Percentiles rank a stretch among this genome's conserved stretches.
Evolutionary conservation across 192 early-diverging fungal species (phyloP).

Genomic region (Mortierella alpina): DNA sequence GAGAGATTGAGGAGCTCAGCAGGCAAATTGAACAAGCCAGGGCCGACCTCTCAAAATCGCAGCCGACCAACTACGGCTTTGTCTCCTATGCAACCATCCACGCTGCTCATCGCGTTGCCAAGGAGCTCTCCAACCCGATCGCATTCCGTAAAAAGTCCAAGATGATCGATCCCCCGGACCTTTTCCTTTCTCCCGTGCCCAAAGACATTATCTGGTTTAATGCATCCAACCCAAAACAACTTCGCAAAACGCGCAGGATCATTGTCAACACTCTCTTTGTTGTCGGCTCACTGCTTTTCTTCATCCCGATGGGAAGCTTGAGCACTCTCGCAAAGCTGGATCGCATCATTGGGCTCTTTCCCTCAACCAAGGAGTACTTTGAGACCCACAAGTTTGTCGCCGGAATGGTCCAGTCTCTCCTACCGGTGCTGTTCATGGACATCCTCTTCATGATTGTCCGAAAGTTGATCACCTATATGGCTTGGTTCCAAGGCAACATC

Average conservation of each 20-base stretch:
- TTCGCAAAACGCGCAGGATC: conserved; percentile 56
- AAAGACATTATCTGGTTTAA: conserved; percentile 85
- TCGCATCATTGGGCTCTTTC: conserved; percentile 67
- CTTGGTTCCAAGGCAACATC: conserved; percentile 75
- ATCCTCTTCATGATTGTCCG: conserved; percentile 75
- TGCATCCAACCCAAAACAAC: conserved; percentile 63
- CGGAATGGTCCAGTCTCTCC: conserved; percentile 70
- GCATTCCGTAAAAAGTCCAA: conserved; percentile 17
- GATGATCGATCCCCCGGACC: conserved; percentile 44
- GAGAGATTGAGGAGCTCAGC: conserved; percentile 67
- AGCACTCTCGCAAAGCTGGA: conserved; percentile 69
- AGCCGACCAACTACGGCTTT: conserved; percentile 75
- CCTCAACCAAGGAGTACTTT: conserved; percentile 60
- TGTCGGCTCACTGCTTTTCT: conserved; percentile 70
- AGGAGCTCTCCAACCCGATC: conserved; percentile 46
- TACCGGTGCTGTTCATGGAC: conserved; percentile 74
- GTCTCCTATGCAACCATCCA: conserved; percentile 71
- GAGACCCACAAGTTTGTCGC: conserved; percentile 60
- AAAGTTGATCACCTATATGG: conserved; percentile 68
- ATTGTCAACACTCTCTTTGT: conserved; percentile 61
- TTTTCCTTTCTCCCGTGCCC: conserved; percentile 73
- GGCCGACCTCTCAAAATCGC: conserved; percentile 57
- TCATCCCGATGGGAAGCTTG: conserved; percentile 73
- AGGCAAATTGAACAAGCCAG: conserved; percentile 64
- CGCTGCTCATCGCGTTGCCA: conserved; percentile 58